Base-by-base conservation (phyloP, 2,329 filamentous ascomycete species). In the Beauveria sp. region DNA sequence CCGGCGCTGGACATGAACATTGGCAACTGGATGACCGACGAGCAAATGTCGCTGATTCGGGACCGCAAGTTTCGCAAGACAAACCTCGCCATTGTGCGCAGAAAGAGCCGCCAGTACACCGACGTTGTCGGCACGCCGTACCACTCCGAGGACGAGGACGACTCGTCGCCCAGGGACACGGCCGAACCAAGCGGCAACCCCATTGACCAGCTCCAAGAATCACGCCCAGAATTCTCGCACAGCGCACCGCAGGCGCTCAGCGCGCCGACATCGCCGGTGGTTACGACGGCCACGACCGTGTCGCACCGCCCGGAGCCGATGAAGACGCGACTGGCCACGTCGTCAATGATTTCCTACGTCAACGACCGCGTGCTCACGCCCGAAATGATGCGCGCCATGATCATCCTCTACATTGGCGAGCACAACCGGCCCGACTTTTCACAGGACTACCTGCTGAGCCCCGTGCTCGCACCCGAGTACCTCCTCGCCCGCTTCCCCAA, bases 361-460 rank as follows among this genome's bases (percentile, higher is more conserved):
- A 95, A 96, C 72, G 95, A 99, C 73, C 88, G 95, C 30, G 90
- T 99, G 30, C 81, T 99, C 16, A 93, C 91, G 0, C 93, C 95
- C 0, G 95, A 99, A 74, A 96, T 98, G 91, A 97, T 98, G 89
- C 89, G 95, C 38, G 91, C 93, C 65, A 98, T 99, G 93, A 96
- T 99, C 66, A 96, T 99, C 66, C 81, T 99, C 4, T 99, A 99
- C 72, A 90, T 99, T 60, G 95, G 95, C 0, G 92, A 93, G 0
- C 90, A 97, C 71, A 91, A 95, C 72, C 88, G 93, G 1, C 95
- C 95, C 0, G 92, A 98, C 71, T 98, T 99, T 73, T 86, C 86
- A 30, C 91, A 90, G 7, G 93, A 99, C 73, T 97, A 92, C 71
- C 83, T 96, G 0, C 84, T 99, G 2, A 96, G 90, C 0, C 95